These are phyloP conservation scores for Verbascum thapsus DNA, from an alignment of 257 asterid species.

Conservation along the genomic window DNA sequence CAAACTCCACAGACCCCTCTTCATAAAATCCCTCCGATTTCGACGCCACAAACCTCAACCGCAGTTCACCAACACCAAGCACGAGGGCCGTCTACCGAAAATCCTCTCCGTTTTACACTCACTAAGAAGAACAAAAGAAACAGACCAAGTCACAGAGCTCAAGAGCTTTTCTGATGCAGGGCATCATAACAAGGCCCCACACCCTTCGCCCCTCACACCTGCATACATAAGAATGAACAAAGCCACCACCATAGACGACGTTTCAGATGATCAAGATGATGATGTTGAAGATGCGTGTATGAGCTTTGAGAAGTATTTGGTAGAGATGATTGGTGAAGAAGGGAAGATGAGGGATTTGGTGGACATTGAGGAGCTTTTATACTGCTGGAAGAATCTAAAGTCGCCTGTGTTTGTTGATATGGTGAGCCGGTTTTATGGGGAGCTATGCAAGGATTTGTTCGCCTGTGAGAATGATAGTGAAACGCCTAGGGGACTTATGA, in stretches of 20 bases:
- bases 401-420: slow-evolving; percentile 60
- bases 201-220: slow-evolving; percentile 74
- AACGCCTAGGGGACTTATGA: slow-evolving; percentile 7
- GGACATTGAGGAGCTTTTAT: slow-evolving; percentile 75
- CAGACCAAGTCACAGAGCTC: slow-evolving; percentile 44
- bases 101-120: slow-evolving; percentile 35
- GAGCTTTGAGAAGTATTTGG: slow-evolving; percentile 68
- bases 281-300: slow-evolving; percentile 66
- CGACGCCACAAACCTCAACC: slow-evolving; percentile 30
- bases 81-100: slow-evolving; percentile 21
- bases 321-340: slow-evolving; percentile 71
- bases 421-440: slow-evolving; percentile 72
- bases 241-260: slow-evolving; percentile 25
- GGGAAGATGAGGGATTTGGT: slow-evolving; percentile 57
- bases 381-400: slow-evolving; percentile 62
- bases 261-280: slow-evolving; percentile 3
- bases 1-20: slow-evolving; percentile 53
- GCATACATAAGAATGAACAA: slow-evolving; percentile 46
- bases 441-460: slow-evolving; percentile 70
- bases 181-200: slow-evolving; percentile 48
- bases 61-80: slow-evolving; percentile 12
- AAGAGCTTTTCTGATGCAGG: slow-evolving; percentile 52
- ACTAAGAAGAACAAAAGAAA: slow-evolving; percentile 32
- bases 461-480: slow-evolving; percentile 31
- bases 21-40: slow-evolving; percentile 37